Conservation (phyloP, 1,284 basidiomycete species). For the Cystobasidiaceae sp. region DNA sequence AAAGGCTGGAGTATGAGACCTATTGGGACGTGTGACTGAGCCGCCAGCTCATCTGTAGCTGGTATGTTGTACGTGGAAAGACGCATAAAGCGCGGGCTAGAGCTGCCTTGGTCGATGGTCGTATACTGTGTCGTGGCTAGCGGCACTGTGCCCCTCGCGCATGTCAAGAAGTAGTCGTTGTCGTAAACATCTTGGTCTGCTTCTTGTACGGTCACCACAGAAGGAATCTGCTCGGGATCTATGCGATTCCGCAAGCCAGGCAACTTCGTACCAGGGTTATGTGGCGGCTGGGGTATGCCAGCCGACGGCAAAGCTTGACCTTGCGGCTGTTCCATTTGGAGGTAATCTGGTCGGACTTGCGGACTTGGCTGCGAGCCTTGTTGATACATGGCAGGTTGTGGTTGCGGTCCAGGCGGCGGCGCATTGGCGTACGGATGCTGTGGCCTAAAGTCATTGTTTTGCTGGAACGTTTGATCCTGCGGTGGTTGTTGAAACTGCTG, state of each 20-base stretch:
- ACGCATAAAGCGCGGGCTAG: constrained; percentile 62
- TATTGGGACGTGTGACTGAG: constrained; percentile 77
- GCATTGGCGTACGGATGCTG: constrained; percentile 31
- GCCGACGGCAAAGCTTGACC: constrained; percentile 27
- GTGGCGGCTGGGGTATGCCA: constrained; percentile 47
- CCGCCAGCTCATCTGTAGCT: constrained; percentile 69
- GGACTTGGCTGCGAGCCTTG: constrained; percentile 33
- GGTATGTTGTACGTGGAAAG: constrained; percentile 70
- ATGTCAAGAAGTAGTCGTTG: constrained; percentile 61
- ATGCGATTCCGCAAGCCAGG: constrained; percentile 71
- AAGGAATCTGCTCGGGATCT: constrained; percentile 85
- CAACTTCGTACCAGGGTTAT: constrained; percentile 48
- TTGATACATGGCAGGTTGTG: constrained; percentile 34
- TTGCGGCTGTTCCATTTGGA: constrained; percentile 29
- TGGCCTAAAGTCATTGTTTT: constrained; percentile 18
- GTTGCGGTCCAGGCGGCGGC: constrained; percentile 33
- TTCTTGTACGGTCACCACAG: constrained; percentile 77
- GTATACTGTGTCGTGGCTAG: constrained; percentile 80
- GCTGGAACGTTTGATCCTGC: constrained; percentile 35
- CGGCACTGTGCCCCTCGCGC: constrained; percentile 66
- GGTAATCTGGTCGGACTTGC: constrained; percentile 27
- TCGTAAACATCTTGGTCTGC: constrained; percentile 79
- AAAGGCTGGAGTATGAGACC: constrained; percentile 86
- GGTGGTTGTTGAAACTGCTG: constrained; percentile 30
- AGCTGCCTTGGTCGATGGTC: constrained; percentile 90